Evolutionary conservation across 2,329 filamentous ascomycete genomes (phyloP).

Genomic region (Aspergillus latus): DNA sequence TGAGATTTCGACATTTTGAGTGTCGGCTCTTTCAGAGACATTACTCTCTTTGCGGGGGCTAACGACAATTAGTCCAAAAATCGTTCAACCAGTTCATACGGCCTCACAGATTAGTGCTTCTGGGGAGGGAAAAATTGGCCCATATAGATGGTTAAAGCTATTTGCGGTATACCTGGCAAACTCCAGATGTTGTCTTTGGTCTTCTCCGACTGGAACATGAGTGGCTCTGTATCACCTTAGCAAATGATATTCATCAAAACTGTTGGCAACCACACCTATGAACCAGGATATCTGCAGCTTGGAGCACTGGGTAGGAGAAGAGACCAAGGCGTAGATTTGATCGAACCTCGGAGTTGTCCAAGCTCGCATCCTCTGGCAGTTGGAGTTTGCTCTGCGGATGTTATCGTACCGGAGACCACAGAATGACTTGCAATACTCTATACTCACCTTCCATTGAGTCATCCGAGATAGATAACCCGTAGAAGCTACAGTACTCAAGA

Average conservation of each 20-base stretch:
- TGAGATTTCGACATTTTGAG: constrained; percentile 96
- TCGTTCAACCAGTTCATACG: not conserved
- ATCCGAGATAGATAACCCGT: constrained; percentile 96
- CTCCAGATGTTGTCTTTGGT: constrained; percentile 91
- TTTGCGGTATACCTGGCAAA: constrained; percentile 83
- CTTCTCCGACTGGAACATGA: constrained; percentile 94
- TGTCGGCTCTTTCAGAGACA: constrained; percentile 77
- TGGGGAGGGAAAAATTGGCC: constrained; percentile 63
- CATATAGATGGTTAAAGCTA: constrained; percentile 79
- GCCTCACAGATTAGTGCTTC: constrained; percentile 68
- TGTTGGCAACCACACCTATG: constrained; percentile 58
- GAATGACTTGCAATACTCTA: not conserved
- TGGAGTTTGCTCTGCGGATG: constrained; percentile 67
- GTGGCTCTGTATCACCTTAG: constrained; percentile 62
- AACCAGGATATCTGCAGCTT: constrained; percentile 90
- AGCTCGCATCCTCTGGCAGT: constrained; percentile 57
- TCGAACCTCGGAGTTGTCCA: constrained; percentile 59
- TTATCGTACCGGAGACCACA: constrained; percentile 6
- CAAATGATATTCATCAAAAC: not conserved
- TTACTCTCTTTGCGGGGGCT: constrained; percentile 81
- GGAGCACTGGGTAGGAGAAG: constrained; percentile 93
- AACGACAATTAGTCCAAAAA: constrained; percentile 7
- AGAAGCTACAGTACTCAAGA: constrained; percentile 84
- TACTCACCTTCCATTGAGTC: constrained; percentile 93
- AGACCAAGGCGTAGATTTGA: constrained; percentile 77